Base-by-base conservation (phyloP, 2,329 filamentous ascomycete species). In the Alternaria solani region DNA sequence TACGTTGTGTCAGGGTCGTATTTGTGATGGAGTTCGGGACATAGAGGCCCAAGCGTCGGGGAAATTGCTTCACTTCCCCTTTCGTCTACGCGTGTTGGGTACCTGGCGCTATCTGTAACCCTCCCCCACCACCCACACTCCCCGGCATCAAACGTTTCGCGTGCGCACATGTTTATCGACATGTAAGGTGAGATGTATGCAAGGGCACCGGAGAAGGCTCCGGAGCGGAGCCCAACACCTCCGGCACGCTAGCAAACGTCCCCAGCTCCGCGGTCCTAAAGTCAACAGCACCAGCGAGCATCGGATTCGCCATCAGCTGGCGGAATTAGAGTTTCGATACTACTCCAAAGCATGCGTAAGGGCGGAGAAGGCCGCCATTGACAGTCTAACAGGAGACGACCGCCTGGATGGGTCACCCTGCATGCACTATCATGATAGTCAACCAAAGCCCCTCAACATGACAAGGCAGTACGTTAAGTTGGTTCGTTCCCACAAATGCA, bases 1-100 rank as follows among this genome's bases (percentile, higher is more conserved):
- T 48, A 20, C 30, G 9, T 23, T 48, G 28, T 48, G 25, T 30
- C 26, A 46, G 41, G 30, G 32, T 23, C 18, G 20, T 23, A 28
- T 57, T 43, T 28, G 26, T 25, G 49, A 52, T 36, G n/a, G 9
- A 28, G 28, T 34, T 49, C 30, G 52, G 20, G 28, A 47, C 20
- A 49, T 18, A 26, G 25, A 49, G 56, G 43, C 51, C 54, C 57
- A 53, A 59, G 64, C 59, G 62, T 28, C 49, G 9, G 60, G 46
- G 32, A 61, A 58, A 64, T 64, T 55, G 48, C 36, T 51, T 44
- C 30, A 28, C 55, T 58, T 51, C 53, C 55, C 58, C 51, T 54
- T 61, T 58, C 28, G 56, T 53, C 56, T 34, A 51, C 44, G 59
- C 55, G 52, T 57, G 52, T 55, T 39, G 14, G 55, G 34, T 57